Evolutionary conservation across 2,329 filamentous ascomycete species (phyloP).

Genomic region (Trichoderma polysporum): DNA sequence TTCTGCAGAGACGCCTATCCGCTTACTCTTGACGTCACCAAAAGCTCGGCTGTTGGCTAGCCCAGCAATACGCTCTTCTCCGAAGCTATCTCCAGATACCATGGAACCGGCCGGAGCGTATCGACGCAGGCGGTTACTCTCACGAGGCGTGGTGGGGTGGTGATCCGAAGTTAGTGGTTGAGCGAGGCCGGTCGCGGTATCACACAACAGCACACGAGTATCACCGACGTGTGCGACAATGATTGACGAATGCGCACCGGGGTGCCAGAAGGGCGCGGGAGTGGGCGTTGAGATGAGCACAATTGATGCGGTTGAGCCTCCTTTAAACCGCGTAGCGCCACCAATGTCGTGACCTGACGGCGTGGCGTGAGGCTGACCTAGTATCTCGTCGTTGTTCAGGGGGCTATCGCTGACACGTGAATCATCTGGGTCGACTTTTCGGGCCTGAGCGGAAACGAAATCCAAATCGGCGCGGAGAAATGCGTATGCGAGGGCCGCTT

Average conservation of each 20-base stretch:
- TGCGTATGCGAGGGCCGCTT: conserved; percentile 82
- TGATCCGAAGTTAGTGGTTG: conserved; percentile 86
- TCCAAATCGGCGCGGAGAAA: conserved; percentile 93
- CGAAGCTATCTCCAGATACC: conserved; percentile 86
- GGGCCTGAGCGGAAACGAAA: conserved; percentile 86
- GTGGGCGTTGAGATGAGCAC: conserved; percentile 91
- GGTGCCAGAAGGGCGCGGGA: conserved; percentile 92
- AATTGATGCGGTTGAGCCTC: conserved; percentile 88
- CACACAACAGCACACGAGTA: conserved; percentile 85
- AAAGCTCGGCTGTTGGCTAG: conserved; percentile 93
- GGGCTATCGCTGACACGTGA: conserved; percentile 70
- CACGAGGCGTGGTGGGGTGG: conserved; percentile 82
- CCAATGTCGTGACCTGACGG: conserved; percentile 66
- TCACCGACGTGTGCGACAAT: conserved; percentile 91
- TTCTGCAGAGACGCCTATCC: conserved; percentile 90
- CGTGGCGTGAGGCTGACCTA: conserved; percentile 59
- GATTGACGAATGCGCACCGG: conserved; percentile 77
- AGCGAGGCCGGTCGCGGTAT: conserved; percentile 76
- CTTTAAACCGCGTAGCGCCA: conserved; percentile 77
- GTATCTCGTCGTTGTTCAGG: conserved; percentile 80
- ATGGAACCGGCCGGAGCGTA: conserved; percentile 76
- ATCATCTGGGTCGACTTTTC: conserved; percentile 74
- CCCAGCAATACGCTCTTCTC: conserved; percentile 91
- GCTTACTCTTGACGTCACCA: conserved; percentile 87
- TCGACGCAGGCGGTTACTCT: conserved; percentile 78